Percentiles rank a stretch among this genome's conserved stretches.
These are phyloP conservation scores for Magnusiomyces magnusii DNA, from an alignment of 1,139 yeast species.

Conservation along the genomic window DNA sequence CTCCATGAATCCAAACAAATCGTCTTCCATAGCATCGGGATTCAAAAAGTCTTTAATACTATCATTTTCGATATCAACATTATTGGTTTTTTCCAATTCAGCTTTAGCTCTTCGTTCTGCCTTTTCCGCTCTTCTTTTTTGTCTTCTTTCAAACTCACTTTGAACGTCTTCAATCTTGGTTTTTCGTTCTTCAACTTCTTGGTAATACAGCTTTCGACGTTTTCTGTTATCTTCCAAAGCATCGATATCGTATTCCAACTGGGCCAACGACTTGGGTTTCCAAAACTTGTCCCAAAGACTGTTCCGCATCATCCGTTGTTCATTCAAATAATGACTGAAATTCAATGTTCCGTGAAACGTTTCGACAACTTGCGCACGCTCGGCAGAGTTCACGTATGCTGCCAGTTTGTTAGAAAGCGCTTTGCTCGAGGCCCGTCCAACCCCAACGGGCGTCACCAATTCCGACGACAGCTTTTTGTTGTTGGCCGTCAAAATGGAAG, in stretches of 20 bases:
- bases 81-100: background rate
- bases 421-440: constrained; percentile 13
- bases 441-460: constrained; percentile 7
- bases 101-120: background rate
- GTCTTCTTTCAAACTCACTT: background rate
- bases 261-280: constrained; percentile 21
- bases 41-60: background rate
- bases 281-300: constrained; percentile 32
- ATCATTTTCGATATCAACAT: background rate
- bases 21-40: constrained; percentile 4
- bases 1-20: background rate
- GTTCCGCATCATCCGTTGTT: constrained; percentile 26
- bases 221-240: constrained; percentile 14
- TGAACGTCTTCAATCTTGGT: background rate
- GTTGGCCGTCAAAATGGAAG: constrained; percentile 8
- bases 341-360: constrained; percentile 28
- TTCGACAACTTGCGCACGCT: constrained; percentile 21
- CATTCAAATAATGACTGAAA: constrained; percentile 28
- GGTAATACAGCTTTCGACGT: constrained; percentile 9
- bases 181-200: constrained; percentile 9
- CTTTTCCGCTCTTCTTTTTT: constrained; percentile 6
- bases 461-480: constrained; percentile 7
- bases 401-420: constrained; percentile 12
- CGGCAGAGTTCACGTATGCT: constrained; percentile 13
- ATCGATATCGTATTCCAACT: constrained; percentile 17